Conservation (phyloP, 495 filamentous ascomycete genomes). For the Parathielavia hyrcaniae region DNA sequence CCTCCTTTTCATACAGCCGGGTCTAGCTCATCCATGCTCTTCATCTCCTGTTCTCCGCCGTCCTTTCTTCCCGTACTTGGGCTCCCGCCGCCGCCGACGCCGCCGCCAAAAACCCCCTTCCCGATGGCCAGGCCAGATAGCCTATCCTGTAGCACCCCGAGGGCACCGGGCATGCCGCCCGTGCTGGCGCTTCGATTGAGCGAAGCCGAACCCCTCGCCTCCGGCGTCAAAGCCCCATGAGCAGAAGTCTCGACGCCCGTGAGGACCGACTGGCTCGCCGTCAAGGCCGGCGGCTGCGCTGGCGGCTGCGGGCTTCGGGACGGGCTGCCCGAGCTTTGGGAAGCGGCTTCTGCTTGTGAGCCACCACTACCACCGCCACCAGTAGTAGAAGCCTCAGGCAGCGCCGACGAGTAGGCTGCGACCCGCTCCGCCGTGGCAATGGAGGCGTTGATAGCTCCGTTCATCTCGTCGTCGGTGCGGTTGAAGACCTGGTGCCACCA, state of each 20-base stretch:
- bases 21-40: slow-evolving; percentile 24
- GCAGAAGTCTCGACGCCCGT: slow-evolving; percentile 37
- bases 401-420: slow-evolving; percentile 24
- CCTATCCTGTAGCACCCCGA: slow-evolving; percentile 43
- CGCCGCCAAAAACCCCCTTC: slow-evolving; percentile 27
- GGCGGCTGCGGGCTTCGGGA: slow-evolving; percentile 34
- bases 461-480: slow-evolving; percentile 87
- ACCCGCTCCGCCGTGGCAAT: slow-evolving; percentile 32
- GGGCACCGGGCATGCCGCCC: slow-evolving; percentile 35
- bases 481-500: slow-evolving; percentile 95
- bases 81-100: slow-evolving; percentile 17
- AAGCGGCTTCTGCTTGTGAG: slow-evolving; percentile 23
- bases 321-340: slow-evolving; percentile 20
- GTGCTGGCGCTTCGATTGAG: slow-evolving; percentile 40
- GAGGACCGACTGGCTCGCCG: slow-evolving; percentile 40
- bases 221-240: slow-evolving; percentile 38
- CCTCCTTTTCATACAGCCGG: neutral
- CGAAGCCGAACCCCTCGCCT: slow-evolving; percentile 25
- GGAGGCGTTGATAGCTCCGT: slow-evolving; percentile 52
- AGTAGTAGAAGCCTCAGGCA: slow-evolving; percentile 15
- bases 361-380: slow-evolving; percentile 16
- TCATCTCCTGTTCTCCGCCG: slow-evolving; percentile 30
- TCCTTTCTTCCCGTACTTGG: slow-evolving; percentile 16
- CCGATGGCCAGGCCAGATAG: slow-evolving; percentile 44
- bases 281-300: slow-evolving; percentile 32